These are phyloP conservation scores for Geotrichum siamense DNA, from an alignment of 1,139 yeast species.

Conservation along the genomic window DNA sequence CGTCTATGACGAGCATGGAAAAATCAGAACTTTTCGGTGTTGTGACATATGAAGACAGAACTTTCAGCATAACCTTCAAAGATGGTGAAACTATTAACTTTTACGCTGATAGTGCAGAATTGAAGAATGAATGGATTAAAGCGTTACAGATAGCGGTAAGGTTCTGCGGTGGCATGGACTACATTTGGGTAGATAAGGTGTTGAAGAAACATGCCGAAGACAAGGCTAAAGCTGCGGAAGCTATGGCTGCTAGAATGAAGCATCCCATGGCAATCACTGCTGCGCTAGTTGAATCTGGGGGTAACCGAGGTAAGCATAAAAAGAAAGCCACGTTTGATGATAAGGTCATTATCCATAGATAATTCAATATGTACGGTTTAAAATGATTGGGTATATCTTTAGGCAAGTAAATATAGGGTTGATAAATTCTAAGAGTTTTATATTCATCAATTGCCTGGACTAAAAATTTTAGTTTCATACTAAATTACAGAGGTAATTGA, in stretches of 20 bases:
- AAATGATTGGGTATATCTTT: no score
- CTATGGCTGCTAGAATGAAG: constrained; percentile 6
- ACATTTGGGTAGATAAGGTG: constrained; percentile 33
- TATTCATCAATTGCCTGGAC: no score
- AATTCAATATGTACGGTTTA: no score
- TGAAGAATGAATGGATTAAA: constrained; percentile 50
- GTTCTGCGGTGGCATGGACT: constrained; percentile 28
- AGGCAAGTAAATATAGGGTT: no score
- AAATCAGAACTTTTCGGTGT: constrained; percentile 27
- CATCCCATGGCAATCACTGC: constrained; percentile 10
- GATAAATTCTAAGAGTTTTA: no score
- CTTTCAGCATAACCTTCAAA: constrained; percentile 52
- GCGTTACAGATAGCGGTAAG: constrained; percentile 28
- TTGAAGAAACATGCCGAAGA: constrained; percentile 17
- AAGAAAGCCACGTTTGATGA: constrained; percentile 12
- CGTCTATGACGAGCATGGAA: constrained; percentile 12
- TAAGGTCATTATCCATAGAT: background rate
- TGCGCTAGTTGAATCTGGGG: background rate
- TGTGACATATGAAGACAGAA: constrained; percentile 32
- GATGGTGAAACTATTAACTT: constrained; percentile 62
- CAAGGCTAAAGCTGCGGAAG: constrained; percentile 11
- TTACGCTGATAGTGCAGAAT: constrained; percentile 52
- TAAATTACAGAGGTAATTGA: no score
- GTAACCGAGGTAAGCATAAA: background rate
- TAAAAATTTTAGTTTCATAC: no score